Evolutionary conservation across 805 yeast species (phyloP), one percentile per base, ranked within the genome.

Genomic region (Komagataella kurtzmanii): DNA sequence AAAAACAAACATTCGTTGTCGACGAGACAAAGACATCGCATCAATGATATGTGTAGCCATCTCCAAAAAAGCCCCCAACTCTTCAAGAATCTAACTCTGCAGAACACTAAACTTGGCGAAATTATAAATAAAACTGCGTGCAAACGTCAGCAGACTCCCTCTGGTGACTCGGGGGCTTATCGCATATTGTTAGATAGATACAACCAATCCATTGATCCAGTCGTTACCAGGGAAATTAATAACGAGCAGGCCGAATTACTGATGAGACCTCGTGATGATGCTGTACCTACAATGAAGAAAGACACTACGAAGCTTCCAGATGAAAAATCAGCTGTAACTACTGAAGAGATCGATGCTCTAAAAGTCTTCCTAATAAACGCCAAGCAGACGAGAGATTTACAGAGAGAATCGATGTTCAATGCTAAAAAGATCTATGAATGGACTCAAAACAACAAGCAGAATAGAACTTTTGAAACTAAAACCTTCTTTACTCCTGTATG

Each of bases 361-460:
- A 76, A 77, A 56, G 55, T 54, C 0, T 76, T 72, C 50, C 64
- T 81, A 44, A 61, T 66, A 47, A 62, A 66, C 6, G 75, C 80
- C 3, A 75, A 76, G 53, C 60, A 60, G 17, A 64, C 65, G 17
- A 68, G 67, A 51, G 72, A 71, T 19, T 49, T 56, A 17, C 67
- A 67, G 36, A 73, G 72, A 44, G 77, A 76, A 53, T 66, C 67
- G 44, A 58, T 67, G 45, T 77, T 76, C 57, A 70, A 80, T 44
- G 75, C 74, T 48, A 59, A 66, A 44, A 69, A 71, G 45, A 81
- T 83, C 0, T 78, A 66, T 54, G 83, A 79, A 51, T 77, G 79
- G 76, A 70, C 77, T 45, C 63, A 66, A 56, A 56, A 58, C 45
- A 58, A 63, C 17, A 51, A 53, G 8, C 57, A 66, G n/a, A 67